phyloP scores from a whole-genome alignment of 306 rosid genomes.

The Hylodesmum podocarpum region DNA sequence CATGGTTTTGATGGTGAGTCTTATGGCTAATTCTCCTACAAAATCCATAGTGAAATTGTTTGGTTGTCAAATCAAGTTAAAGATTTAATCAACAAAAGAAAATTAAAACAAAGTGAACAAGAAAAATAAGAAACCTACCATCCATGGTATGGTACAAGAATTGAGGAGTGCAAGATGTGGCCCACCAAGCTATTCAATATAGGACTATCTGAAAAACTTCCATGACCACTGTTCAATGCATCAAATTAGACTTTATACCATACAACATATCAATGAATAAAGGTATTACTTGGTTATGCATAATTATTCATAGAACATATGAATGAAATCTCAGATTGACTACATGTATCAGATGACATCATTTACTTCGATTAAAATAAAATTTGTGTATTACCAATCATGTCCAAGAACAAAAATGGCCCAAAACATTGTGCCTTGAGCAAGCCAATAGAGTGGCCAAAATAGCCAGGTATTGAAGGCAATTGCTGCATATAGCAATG shows the following conservation, averaged over 20 bases:
- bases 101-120: background rate
- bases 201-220: conserved; percentile 81
- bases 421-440: conserved; percentile 98
- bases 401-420: conserved; percentile 96
- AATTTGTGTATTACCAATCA: conserved; percentile 81
- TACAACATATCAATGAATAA: no score
- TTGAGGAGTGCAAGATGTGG: conserved; percentile 80
- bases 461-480: conserved; percentile 45
- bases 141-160: conserved; percentile 94
- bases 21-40: conserved; percentile 93
- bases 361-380: no score
- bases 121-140: conserved; percentile 50
- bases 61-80: background rate
- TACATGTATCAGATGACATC: no score
- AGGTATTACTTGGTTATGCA: no score
- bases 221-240: conserved; percentile 78
- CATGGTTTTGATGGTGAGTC: conserved; percentile 98
- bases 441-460: conserved; percentile 79
- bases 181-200: conserved; percentile 65
- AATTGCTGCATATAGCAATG: conserved; percentile 52
- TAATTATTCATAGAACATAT: no score
- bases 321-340: no score
- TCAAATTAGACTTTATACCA: background rate
- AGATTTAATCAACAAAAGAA: background rate
- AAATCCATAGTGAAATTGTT: background rate